Base-by-base conservation (phyloP, 768 basidiomycete genomes). In the Sarcodon aspratus region DNA sequence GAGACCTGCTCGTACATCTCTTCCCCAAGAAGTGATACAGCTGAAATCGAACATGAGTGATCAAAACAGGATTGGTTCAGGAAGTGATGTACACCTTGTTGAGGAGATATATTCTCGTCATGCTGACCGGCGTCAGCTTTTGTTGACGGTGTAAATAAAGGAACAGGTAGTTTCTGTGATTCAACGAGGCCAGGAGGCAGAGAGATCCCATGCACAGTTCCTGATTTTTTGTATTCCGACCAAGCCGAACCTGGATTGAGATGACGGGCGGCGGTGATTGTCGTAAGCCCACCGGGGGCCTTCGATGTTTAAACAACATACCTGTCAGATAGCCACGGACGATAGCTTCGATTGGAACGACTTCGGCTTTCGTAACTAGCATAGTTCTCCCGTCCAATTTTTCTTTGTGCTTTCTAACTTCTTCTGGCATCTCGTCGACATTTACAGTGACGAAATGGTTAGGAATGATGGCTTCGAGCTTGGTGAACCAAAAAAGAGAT, bases 41-140 rank as follows among this genome's bases (percentile, higher is more conserved):
- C 88, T 87, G 52, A 5, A 18, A 44, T 21, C 6, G 12, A 10
- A n/a, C 10, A 21, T 40, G 36, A 15, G 18, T 49, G 44, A 57
- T 37, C 21, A 15, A 38, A 40, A 7, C 11, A 36, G 17, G 8
- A 13, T 9, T 7, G 21, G 35, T 32, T 43, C 10, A 31, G 49
- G 21, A 34, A n/a, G 35, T 36, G 47, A 17, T 40, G 27, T 32
- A 37, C 74, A 90, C 91, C 91, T 75, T 88, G 82, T 69, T 87
- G 87, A 46, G 94, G 94, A 58, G 96, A 97, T 72, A 97, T 96
- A 59, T 99, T 99, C 65, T 98, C 94, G 62, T 99, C 96, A 59
- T 99, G 94, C 40, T 75, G 72, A 1, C 96, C 96, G 58, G 85
- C 82, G 48, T 91, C 92, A 1, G 95, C 96, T 62, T 99, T 98